These are phyloP conservation scores for Danielia reshetovae DNA, from an alignment of 805 yeast genomes.

Conservation along the genomic window DNA sequence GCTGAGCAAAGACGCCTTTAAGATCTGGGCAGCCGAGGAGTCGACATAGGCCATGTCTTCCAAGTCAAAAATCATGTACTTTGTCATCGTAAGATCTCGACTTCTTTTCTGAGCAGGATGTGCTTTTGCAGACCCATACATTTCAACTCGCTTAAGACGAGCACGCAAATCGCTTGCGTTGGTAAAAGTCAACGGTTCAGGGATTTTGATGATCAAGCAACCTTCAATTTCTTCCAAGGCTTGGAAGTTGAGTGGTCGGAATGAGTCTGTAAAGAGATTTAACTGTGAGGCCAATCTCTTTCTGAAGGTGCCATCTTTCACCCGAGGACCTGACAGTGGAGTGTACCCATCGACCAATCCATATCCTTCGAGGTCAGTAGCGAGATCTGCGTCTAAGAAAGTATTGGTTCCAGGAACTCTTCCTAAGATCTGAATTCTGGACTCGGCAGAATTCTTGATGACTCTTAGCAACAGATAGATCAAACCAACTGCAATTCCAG, in stretches of 20 bases:
- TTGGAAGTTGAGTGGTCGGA: conserved; percentile 31
- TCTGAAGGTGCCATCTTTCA: neutral
- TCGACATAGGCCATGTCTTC: conserved; percentile 41
- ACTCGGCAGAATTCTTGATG: conserved; percentile 71
- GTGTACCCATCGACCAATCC: neutral
- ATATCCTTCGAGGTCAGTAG: neutral
- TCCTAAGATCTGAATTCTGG: conserved; percentile 81
- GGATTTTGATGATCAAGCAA: conserved; percentile 39
- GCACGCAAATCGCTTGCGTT: conserved; percentile 37
- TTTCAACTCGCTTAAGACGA: conserved; percentile 37
- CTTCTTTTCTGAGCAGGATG: conserved; percentile 40
- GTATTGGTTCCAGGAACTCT: conserved; percentile 41
- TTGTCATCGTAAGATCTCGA: conserved; percentile 35
- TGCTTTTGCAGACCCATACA: conserved; percentile 41
- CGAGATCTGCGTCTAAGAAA: conserved; percentile 39
- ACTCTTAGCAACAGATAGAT: conserved; percentile 76
- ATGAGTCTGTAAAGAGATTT: conserved; percentile 31
- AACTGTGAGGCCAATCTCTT: conserved; percentile 14
- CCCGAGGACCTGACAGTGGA: neutral
- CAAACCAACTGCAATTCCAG: conserved; percentile 87
- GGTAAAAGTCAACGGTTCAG: conserved; percentile 42
- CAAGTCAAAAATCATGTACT: conserved; percentile 38
- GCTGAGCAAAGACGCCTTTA: conserved; percentile 24
- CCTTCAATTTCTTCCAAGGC: conserved; percentile 43
- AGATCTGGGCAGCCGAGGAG: conserved; percentile 39